These are phyloP conservation scores for Podospora anserina DNA, from an alignment of 495 filamentous ascomycete species.

Conservation along the genomic window DNA sequence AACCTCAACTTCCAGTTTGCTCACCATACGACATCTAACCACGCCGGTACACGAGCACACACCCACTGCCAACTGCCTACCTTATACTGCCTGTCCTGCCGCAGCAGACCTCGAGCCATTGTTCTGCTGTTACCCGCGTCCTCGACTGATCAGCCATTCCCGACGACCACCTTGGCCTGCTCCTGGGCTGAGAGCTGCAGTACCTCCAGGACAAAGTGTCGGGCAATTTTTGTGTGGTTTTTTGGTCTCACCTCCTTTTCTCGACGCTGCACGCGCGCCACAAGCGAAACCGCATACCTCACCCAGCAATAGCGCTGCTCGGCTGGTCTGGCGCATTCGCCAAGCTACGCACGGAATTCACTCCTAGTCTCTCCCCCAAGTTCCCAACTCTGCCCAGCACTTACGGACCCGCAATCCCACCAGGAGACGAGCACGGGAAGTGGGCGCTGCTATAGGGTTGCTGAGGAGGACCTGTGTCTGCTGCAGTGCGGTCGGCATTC, in stretches of 20 bases:
- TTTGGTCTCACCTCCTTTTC: not conserved
- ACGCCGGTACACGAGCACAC: not conserved
- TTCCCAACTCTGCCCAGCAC: slow-evolving; percentile 7
- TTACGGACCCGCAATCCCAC: slow-evolving; percentile 7
- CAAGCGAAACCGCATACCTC: not conserved
- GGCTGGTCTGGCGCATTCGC: slow-evolving; percentile 5
- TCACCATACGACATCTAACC: not conserved
- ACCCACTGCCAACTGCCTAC: not conserved
- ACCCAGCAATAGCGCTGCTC: slow-evolving; percentile 3
- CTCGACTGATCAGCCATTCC: slow-evolving; percentile 11
- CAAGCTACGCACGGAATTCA: not conserved
- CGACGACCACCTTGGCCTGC: slow-evolving; percentile 7
- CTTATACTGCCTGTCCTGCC: not conserved
- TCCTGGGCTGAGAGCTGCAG: not conserved
- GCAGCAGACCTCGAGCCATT: slow-evolving; percentile 19
- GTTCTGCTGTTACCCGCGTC: slow-evolving; percentile 17
- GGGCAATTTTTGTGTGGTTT: not conserved
- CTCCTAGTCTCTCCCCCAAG: slow-evolving; percentile 6
- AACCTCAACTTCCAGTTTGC: not conserved
- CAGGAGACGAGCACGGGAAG: not conserved
- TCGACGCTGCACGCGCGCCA: slow-evolving; percentile 2
- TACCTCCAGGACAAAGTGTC: not conserved
- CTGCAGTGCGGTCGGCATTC: not conserved
- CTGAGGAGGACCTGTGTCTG: not conserved
- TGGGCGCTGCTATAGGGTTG: not conserved